Base-by-base conservation (phyloP, 306 rosid genomes). In the Lupinus albus region DNA sequence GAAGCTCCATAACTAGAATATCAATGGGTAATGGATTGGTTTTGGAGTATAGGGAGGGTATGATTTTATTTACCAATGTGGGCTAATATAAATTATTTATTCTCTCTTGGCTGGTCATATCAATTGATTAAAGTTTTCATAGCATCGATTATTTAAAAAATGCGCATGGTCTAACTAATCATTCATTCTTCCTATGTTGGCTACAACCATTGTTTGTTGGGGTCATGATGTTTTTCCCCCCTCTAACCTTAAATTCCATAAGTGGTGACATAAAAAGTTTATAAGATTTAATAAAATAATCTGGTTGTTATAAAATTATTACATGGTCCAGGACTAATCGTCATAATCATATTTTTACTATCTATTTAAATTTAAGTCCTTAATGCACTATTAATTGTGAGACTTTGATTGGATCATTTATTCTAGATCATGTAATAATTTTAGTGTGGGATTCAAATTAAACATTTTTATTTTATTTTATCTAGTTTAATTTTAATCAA, bases 141-240 rank as follows among this genome's bases (percentile, higher is more conserved):
- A 28, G 72, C 60, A 53, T 55, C 52, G 53, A 59, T 54, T 65
- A 11, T 39, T 52, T 46, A 64, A 62, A 76, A 78, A 70, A 62
- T 84, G 72, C 81, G 83, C 87, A 71, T 88, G 88, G 77, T 64
- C 30, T 77, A 6, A 28, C 30, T 55, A 81, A 82, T 84, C 64
- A 81, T 81, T 75, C 76, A 46, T 75, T 74, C 59, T 83, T 72
- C 51, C 66, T 58, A 78, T 30, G 75, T 61, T 77, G 81, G 78
- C 10, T 63, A 72, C 78, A 63, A 67, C 78, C 66, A 39, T 55
- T 80, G 74, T 70, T 78, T 76, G 70, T 65, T 82, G 52, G 11
- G 35, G 69, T 5, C 16, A 78, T 67, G 62, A 83, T 81, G 75
- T 62, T 72, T 78, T 39, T 25, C n/a, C n/a, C n/a, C n/a, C 46